Base-by-base conservation (phyloP, 305 asterid species). In the Withania somnifera region DNA sequence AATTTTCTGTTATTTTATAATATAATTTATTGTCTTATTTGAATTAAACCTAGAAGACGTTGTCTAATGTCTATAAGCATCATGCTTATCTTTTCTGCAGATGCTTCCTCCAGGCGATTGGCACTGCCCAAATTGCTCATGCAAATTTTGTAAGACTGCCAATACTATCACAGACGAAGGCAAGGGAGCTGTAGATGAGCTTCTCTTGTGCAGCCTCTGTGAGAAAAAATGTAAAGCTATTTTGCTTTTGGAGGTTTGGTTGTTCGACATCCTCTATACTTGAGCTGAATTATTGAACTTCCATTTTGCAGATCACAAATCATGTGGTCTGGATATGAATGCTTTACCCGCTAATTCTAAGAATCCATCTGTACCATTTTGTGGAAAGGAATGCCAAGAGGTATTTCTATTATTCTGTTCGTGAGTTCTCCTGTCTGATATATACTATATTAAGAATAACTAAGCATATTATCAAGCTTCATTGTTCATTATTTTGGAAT, bases 31-130 rank as follows among this genome's bases (percentile, higher is more conserved):
- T 13, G 50, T 68, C 11, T 67, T 67, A 20, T n/a, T 67, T 3
- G 15, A 38, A 40, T 11, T 36, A 45, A 68, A 34, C n/a, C 53
- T 68, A 68, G 53, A 68, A 38, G 77, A 68, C 38, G 77, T 38
- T 1, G 17, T 38, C 53, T 38, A 68, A 24, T 73, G 42, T 73
- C 14, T 73, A 11, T 26, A 47, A 73, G 42, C 79, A 15, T 73
- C 26, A 85, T 36, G 58, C 28, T 79, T 82, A 78, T 84, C 86
- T 77, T 85, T 53, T 28, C 50, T 90, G 85, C 91, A 94, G 98
- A 87, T 87, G 89, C 96, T 92, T 91, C 99, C 98, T 82, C 86
- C 85, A 7, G 98, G 96, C 36, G 97, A 94, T 97, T 97, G 99
- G 99, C 95, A 93, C 85, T 97, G 98, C 85, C 96, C 97, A 60